Evolutionary conservation across 805 yeast genomes (phyloP).

Genomic region (Wickerhamiella azymoides): DNA sequence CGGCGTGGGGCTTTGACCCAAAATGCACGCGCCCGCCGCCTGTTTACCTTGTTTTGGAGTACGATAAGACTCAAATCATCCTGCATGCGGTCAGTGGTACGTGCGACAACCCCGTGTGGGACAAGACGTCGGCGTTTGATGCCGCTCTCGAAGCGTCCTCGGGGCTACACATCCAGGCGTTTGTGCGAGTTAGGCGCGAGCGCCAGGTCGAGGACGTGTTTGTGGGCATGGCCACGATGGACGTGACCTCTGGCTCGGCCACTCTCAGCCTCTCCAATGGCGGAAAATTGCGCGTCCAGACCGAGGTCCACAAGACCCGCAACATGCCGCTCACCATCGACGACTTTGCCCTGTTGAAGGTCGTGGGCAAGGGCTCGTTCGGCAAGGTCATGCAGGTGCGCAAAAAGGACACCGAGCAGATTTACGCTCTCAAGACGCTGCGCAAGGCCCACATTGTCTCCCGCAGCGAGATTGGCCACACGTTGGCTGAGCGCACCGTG

Average conservation of each 20-base stretch:
- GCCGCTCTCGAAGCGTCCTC: constrained; percentile 43
- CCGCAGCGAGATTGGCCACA: constrained; percentile 88
- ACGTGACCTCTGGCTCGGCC: neutral
- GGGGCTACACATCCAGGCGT: constrained; percentile 54
- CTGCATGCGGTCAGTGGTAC: constrained; percentile 81
- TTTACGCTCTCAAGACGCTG: constrained; percentile 87
- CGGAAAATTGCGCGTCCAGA: constrained; percentile 15
- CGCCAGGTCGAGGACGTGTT: constrained; percentile 39
- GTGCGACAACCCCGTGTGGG: constrained; percentile 65
- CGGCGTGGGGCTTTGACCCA: constrained; percentile 24
- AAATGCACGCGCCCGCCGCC: constrained; percentile 44
- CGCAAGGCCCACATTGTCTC: constrained; percentile 90
- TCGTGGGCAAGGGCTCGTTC: constrained; percentile 94
- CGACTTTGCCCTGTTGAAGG: constrained; percentile 85
- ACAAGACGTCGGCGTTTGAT: constrained; percentile 83
- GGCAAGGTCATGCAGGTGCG: constrained; percentile 99
- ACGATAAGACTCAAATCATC: constrained; percentile 84
- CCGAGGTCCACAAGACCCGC: constrained; percentile 19
- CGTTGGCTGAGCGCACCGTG: constrained; percentile 91
- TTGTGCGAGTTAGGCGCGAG: constrained; percentile 43
- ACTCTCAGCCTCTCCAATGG: constrained; percentile 4
- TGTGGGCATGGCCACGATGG: constrained; percentile 35
- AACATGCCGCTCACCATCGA: constrained; percentile 60
- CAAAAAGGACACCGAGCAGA: constrained; percentile 86
- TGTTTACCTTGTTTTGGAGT: constrained; percentile 77